A percentile compares a stretch with the other conserved stretches of the same genome.
phyloP scores from a whole-genome alignment of 768 basidiomycete species.

The Arthromyces matolae region DNA sequence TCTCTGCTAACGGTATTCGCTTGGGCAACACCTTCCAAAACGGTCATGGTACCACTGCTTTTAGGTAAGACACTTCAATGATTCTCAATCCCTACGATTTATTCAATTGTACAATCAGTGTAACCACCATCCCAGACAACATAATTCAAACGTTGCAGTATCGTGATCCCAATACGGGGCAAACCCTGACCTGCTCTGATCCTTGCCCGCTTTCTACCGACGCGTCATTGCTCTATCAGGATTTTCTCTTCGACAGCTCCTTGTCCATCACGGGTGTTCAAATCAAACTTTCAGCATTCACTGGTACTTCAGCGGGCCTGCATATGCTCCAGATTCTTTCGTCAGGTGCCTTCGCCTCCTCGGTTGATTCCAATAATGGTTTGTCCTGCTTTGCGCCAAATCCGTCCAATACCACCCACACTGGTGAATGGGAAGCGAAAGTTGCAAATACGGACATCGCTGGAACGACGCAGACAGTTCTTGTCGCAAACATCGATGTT shows the following conservation, averaged over 20 bases:
- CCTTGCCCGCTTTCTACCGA: constrained; percentile 81
- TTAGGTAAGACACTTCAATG: constrained; percentile 55
- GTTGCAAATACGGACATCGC: constrained; percentile 69
- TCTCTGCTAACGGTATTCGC: constrained; percentile 76
- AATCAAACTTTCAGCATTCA: constrained; percentile 73
- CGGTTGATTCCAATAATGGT: constrained; percentile 55
- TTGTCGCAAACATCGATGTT: constrained; percentile 63
- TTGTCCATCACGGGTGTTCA: constrained; percentile 85
- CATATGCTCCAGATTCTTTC: constrained; percentile 92
- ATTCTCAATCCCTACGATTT: constrained; percentile 2
- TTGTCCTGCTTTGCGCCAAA: constrained; percentile 75
- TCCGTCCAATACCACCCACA: constrained; percentile 62
- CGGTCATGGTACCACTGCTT: constrained; percentile 80
- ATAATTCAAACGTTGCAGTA: constrained; percentile 72
- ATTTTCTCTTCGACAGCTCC: constrained; percentile 75
- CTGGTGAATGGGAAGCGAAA: constrained; percentile 67
- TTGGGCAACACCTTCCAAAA: constrained; percentile 87
- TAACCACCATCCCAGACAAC: constrained; percentile 90
- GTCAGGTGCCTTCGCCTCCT: constrained; percentile 85
- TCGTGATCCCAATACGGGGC: constrained; percentile 68
- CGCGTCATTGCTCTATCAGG: constrained; percentile 79
- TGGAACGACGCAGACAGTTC: constrained; percentile 74
- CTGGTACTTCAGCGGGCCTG: constrained; percentile 73
- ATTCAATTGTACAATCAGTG: constrained; percentile 38
- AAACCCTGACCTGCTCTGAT: constrained; percentile 73